Evolutionary conservation across 1,284 basidiomycete genomes (phyloP), one percentile per base, ranked within the genome.

Genomic region (Sphagnurus paluster): DNA sequence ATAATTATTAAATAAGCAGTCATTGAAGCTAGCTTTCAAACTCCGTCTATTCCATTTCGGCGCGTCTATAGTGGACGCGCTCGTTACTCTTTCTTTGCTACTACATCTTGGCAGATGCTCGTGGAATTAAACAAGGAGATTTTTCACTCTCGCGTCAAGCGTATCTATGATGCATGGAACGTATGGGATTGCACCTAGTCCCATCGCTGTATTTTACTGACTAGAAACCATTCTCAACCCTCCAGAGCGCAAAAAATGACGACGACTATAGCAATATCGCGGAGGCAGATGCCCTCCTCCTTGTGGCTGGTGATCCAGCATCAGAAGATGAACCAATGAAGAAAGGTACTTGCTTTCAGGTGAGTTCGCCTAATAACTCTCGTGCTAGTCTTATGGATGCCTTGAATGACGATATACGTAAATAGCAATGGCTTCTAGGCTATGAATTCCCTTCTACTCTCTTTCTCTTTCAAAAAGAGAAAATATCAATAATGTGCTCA

Each of bases 401-500:
- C n/a, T 16, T 32, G 11, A 7, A 37, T 51, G n/a, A 52, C 20
- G 13, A 16, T 45, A n/a, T 35, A 24, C 13, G 16, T 33, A 11
- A 32, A 35, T 26, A 52, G 93, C 93, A 92, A 57, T 98, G 93
- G 89, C 76, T 98, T 7, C 79, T 98, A 25, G 96, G 94, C 19
- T 98, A 94, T 66, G 96, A 98, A 66, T 98, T 98, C 62, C 95
- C 95, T 0, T 93, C 93, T 0, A 98, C 95, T 0, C 74, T 98
- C 34, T 80, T 95, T 47, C 69, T 96, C 26, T 88, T 98, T 56
- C 79, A 87, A 56, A 84, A 85, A 57, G 73, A 84, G 43, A 87
- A 81, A 59, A 69, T 98, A 23, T 77, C 75, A 23, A 88, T 98
- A 46, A 72, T 98, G 32, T 94, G 91, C 55, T 96, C 93, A 16